Conservation (phyloP, 2,329 filamentous ascomycete species). For the Exophiala xenobiotica region DNA sequence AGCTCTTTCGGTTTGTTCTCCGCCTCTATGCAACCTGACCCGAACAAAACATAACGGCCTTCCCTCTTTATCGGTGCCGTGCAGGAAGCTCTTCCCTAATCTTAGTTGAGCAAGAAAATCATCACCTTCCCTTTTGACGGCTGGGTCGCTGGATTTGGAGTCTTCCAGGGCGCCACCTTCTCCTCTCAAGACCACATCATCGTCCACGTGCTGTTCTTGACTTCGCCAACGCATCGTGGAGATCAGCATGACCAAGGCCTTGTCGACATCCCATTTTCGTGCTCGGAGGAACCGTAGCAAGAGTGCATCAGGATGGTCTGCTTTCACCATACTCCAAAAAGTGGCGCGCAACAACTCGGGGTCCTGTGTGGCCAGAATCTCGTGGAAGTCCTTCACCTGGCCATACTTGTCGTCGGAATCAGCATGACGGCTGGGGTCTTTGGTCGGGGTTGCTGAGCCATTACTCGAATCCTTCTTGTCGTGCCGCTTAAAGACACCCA, state of each 20-base stretch:
- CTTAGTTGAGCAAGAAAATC: constrained; percentile 83
- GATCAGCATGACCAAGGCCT: constrained; percentile 89
- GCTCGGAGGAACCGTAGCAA: constrained; percentile 80
- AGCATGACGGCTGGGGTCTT: constrained; percentile 36
- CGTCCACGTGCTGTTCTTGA: constrained; percentile 81
- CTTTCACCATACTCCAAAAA: constrained; percentile 93
- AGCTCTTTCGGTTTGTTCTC: constrained; percentile 77
- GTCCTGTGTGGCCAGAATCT: constrained; percentile 71
- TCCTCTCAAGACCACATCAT: constrained; percentile 77
- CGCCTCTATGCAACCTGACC: constrained; percentile 75
- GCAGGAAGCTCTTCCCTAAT: constrained; percentile 89
- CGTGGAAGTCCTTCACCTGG: constrained; percentile 79
- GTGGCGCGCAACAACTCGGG: constrained; percentile 77
- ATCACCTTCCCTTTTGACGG: constrained; percentile 65
- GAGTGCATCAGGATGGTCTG: constrained; percentile 87
- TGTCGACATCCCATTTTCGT: constrained; percentile 94
- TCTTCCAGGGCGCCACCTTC: constrained; percentile 66
- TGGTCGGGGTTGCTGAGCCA: constrained; percentile 42
- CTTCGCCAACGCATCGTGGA: constrained; percentile 91
- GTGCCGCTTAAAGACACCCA: constrained; percentile 66
- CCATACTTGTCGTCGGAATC: constrained; percentile 87
- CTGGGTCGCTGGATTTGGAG: constrained; percentile 58
- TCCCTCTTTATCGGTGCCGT: constrained; percentile 80
- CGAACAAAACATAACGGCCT: constrained; percentile 84
- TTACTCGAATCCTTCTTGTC: constrained; percentile 36